Conservation (phyloP, 2,329 filamentous ascomycete genomes). For the Colletotrichum orchidophilum region DNA sequence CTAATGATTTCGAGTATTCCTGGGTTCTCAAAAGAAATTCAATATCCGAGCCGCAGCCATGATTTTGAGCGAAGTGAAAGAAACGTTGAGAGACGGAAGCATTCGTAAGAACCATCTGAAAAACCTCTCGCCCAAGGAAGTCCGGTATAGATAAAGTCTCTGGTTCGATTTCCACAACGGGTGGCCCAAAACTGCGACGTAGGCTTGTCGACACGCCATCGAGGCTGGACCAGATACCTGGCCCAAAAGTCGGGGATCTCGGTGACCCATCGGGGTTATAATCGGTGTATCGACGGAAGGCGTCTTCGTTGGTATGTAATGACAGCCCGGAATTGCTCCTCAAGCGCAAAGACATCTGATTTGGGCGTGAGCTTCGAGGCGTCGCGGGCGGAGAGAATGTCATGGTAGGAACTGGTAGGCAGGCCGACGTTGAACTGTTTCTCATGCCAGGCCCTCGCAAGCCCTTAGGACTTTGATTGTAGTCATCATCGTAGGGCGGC, state of each 20-base stretch:
- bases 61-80: conserved; percentile 58
- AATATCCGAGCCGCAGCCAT: conserved; percentile 58
- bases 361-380: conserved; percentile 33
- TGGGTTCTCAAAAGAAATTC: conserved; percentile 62
- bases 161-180: conserved; percentile 11
- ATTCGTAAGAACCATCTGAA: conserved; percentile 60
- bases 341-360: conserved; percentile 42
- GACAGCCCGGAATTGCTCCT: conserved; percentile 58
- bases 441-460: conserved; percentile 1
- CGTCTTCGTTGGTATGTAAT: conserved; percentile 54
- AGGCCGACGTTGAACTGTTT: background rate
- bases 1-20: conserved; percentile 54
- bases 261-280: conserved; percentile 52
- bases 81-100: conserved; percentile 56
- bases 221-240: conserved; percentile 33
- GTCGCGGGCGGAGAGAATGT: conserved; percentile 39
- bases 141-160: conserved; percentile 48
- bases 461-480: background rate
- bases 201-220: conserved; percentile 34
- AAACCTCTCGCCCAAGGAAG: conserved; percentile 60
- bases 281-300: conserved; percentile 56
- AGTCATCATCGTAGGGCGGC: conserved; percentile 26
- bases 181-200: conserved; percentile 25
- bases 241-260: conserved; percentile 37
- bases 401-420: conserved; percentile 13